Evolutionary conservation across 257 asterid genomes (phyloP).

Genomic region (Solanum clarkiae): DNA sequence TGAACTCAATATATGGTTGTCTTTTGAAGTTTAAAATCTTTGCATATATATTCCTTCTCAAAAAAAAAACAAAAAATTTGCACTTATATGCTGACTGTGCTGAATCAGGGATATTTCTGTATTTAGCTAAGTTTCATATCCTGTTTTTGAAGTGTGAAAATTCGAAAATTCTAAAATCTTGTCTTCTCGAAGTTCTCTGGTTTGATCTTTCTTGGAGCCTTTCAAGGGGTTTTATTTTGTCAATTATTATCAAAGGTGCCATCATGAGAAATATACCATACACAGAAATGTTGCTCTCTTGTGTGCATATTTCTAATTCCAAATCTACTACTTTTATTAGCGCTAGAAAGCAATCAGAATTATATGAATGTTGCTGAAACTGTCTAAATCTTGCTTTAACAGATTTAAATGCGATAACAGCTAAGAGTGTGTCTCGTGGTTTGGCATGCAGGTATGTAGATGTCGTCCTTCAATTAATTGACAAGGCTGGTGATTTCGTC

Average conservation of each 20-base stretch:
- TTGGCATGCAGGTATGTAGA: conserved; percentile 71
- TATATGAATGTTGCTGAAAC: neutral
- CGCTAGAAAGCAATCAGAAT: neutral
- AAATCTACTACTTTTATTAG: neutral
- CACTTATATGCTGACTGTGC: neutral
- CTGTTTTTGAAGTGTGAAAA: neutral
- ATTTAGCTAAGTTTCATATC: neutral
- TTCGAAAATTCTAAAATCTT: neutral
- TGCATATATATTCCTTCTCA: neutral
- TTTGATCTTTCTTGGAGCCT: neutral
- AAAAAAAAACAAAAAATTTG: neutral
- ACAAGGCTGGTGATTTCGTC: conserved; percentile 97
- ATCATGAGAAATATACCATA: neutral
- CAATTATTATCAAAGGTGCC: neutral
- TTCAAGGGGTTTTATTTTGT: neutral
- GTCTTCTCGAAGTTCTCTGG: neutral
- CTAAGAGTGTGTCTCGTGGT: neutral
- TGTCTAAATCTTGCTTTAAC: neutral
- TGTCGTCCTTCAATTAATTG: conserved; percentile 94
- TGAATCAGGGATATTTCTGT: neutral
- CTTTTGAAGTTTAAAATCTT: neutral
- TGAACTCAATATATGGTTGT: neutral
- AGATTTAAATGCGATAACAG: neutral
- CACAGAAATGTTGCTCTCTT: neutral
- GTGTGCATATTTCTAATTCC: neutral